Evolutionary conservation across 306 rosid species (phyloP).

Genomic region (Aeschynomene evenia): DNA sequence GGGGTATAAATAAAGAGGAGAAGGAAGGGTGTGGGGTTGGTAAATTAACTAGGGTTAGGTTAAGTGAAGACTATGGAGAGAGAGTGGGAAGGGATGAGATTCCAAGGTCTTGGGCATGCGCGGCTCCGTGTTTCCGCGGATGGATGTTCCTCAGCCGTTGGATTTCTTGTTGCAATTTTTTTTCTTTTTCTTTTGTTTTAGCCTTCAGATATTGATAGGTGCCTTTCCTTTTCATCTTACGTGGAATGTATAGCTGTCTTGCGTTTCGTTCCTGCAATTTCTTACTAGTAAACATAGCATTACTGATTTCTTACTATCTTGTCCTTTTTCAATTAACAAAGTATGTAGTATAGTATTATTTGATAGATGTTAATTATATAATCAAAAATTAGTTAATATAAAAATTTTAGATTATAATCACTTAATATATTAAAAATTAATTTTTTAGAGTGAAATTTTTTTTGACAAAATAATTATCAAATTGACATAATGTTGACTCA

Average conservation of each 20-base stretch:
- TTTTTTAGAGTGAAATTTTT: too few relatives aligned
- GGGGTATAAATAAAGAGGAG: slow-evolving; percentile 43
- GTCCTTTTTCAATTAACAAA: background rate
- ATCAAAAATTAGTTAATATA: too few relatives aligned
- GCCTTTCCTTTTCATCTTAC: slow-evolving; percentile 33
- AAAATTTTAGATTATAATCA: too few relatives aligned
- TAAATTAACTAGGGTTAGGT: background rate
- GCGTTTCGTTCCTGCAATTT: background rate
- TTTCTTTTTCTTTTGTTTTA: background rate
- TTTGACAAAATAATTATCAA: too few relatives aligned
- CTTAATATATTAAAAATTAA: too few relatives aligned
- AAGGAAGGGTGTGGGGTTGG: background rate
- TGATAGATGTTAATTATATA: too few relatives aligned
- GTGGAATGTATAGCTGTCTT: background rate
- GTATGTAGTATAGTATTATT: background rate
- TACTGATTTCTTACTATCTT: background rate
- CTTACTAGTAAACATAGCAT: too few relatives aligned
- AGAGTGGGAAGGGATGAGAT: slow-evolving; percentile 51
- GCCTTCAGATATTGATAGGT: slow-evolving; percentile 22
- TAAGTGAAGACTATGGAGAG: background rate
- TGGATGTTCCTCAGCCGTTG: slow-evolving; percentile 85
- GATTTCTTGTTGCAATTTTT: slow-evolving; percentile 63
- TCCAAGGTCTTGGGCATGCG: slow-evolving; percentile 85
- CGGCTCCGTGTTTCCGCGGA: slow-evolving; percentile 99
- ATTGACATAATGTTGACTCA: too few relatives aligned